Conservation (phyloP, 306 rosid species). For the Ormosia emarginata region DNA sequence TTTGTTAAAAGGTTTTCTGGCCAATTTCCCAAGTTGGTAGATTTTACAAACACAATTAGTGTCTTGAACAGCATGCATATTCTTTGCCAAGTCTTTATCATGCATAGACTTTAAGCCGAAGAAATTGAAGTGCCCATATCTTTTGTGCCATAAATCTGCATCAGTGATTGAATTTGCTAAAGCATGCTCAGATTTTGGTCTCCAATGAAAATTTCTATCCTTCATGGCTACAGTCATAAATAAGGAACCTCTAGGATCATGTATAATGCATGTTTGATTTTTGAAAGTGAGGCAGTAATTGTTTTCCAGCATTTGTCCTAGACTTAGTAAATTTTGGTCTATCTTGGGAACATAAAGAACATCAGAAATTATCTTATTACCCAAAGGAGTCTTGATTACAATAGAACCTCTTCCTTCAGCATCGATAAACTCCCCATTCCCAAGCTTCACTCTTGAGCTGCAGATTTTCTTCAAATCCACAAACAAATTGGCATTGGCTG, state of each 20-base stretch:
- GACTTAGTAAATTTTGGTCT: too few species aligned
- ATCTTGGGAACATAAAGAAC: too few species aligned
- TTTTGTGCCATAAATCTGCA: not conserved
- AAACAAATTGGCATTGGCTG: too few species aligned
- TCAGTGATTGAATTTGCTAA: not conserved
- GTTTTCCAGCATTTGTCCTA: too few species aligned
- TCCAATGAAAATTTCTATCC: not conserved
- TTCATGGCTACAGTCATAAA: not conserved
- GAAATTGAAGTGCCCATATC: not conserved
- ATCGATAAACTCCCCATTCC: too few species aligned
- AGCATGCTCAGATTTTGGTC: not conserved
- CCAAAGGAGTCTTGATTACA: too few species aligned
- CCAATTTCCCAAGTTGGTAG: not conserved
- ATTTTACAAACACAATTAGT: not conserved
- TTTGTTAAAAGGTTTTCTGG: not conserved
- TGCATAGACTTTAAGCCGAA: not conserved
- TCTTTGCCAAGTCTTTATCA: not conserved
- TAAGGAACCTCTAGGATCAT: not conserved
- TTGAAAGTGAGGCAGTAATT: too few species aligned
- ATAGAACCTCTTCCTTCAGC: too few species aligned
- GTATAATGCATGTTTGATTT: not conserved
- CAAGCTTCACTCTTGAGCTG: too few species aligned
- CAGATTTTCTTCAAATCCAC: too few species aligned
- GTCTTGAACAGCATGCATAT: not conserved
- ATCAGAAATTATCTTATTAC: too few species aligned